Conservation (phyloP, 306 rosid genomes). For the Fragaria vesca region DNA sequence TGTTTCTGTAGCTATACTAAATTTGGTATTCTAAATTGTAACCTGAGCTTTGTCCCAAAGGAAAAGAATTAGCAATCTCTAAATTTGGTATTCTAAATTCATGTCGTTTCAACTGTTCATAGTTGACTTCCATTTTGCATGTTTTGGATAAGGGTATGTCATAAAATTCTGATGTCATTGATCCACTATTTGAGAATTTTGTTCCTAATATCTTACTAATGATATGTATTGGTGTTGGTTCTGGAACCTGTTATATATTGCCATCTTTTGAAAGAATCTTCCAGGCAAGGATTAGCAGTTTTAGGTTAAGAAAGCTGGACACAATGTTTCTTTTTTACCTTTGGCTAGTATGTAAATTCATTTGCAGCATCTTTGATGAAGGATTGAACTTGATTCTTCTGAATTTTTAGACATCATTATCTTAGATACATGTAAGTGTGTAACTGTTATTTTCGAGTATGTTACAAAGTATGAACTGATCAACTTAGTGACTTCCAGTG, state of each 20-base stretch:
- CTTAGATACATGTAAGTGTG: background rate
- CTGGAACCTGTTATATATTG: background rate
- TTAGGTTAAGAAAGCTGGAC: background rate
- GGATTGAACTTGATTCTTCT: background rate
- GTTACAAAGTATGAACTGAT: background rate
- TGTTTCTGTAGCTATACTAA: background rate
- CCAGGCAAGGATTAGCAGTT: background rate
- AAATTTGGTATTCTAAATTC: background rate
- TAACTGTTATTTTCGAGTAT: background rate
- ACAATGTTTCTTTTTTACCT: background rate
- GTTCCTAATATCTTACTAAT: background rate
- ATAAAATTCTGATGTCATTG: background rate
- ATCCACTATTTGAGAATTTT: background rate
- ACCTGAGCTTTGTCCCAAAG: background rate
- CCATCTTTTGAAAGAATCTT: background rate
- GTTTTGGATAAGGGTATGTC: background rate
- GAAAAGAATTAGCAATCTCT: background rate
- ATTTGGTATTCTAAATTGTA: background rate
- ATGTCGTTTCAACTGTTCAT: background rate
- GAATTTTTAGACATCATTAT: background rate
- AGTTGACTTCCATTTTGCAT: background rate
- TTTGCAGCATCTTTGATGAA: background rate
- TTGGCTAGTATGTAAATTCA: background rate
- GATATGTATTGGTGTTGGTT: background rate
- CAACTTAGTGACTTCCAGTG: conserved; percentile 11